Conservation (phyloP, 495 filamentous ascomycete species). For the Achaetomiella virescens region DNA sequence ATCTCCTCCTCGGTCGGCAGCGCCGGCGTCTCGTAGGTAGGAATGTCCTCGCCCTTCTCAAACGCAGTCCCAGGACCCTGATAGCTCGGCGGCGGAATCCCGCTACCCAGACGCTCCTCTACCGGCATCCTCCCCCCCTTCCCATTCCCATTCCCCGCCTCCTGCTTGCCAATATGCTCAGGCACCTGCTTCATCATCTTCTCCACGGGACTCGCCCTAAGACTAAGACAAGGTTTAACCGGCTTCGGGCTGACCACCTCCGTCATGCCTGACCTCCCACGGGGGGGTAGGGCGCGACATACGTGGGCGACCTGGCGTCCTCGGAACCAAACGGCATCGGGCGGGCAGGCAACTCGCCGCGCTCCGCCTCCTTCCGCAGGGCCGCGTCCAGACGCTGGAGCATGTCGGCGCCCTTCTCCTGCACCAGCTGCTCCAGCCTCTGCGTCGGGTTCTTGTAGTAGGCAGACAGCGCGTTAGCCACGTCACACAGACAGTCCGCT, state of each 20-base stretch:
- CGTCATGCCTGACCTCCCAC: not conserved
- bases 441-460: conserved; percentile 61
- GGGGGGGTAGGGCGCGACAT: conserved; percentile 34
- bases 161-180: not conserved
- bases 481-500: conserved; percentile 53
- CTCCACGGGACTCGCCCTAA: conserved; percentile 26
- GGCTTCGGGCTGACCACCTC: conserved; percentile 36
- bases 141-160: conserved; percentile 12
- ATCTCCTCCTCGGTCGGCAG: conserved; percentile 37
- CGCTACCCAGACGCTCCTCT: not conserved
- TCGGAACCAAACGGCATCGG: conserved; percentile 46
- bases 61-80: conserved; percentile 38
- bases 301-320: conserved; percentile 38
- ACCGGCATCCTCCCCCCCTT: not conserved
- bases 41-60: conserved; percentile 42
- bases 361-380: not conserved
- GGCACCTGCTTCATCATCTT: conserved; percentile 20
- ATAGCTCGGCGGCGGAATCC: conserved; percentile 38
- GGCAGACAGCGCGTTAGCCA: conserved; percentile 43
- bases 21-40: conserved; percentile 30
- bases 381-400: conserved; percentile 35
- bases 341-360: conserved; percentile 35
- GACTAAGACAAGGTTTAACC: conserved; percentile 34
- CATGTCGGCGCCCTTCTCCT: conserved; percentile 54
- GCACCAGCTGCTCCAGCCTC: conserved; percentile 62